These are phyloP conservation scores for Gossypium trilobum DNA, from an alignment of 441 rosid genomes.

Conservation along the genomic window DNA sequence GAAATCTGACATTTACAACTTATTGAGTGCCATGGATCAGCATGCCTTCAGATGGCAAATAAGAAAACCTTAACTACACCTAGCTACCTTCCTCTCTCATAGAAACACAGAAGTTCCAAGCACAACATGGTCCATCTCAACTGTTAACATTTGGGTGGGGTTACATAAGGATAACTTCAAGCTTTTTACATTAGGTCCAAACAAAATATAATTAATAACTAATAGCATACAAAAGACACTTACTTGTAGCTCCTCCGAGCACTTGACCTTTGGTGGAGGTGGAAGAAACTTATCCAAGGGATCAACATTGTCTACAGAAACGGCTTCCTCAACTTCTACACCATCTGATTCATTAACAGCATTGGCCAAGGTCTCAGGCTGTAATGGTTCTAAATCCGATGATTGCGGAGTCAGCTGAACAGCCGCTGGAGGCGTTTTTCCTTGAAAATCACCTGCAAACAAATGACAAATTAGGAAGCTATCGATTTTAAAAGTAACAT, in stretches of 20 bases:
- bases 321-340: slow-evolving; percentile 31
- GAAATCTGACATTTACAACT: not conserved
- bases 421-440: slow-evolving; percentile 26
- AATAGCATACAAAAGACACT: slow-evolving; percentile 18
- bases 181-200: not conserved
- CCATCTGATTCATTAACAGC: slow-evolving; percentile 31
- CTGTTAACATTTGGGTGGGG: not conserved
- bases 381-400: slow-evolving; percentile 35
- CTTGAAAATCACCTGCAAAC: slow-evolving; percentile 30
- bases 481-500: not conserved
- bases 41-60: not conserved
- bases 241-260: slow-evolving; percentile 80
- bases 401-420: slow-evolving; percentile 39
- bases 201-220: not conserved
- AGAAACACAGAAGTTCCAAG: not conserved
- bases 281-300: slow-evolving; percentile 68
- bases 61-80: not conserved
- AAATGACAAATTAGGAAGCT: slow-evolving; percentile 1
- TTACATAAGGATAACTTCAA: not conserved
- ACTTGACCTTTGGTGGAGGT: slow-evolving; percentile 47
- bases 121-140: not conserved
- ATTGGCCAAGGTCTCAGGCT: slow-evolving; percentile 28
- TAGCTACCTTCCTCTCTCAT: not conserved
- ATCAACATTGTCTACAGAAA: slow-evolving; percentile 35
- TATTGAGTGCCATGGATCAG: not conserved